Percentiles rank a stretch among this genome's conserved stretches.
phyloP scores from a whole-genome alignment of 2,329 filamentous ascomycete species.

The Colletotrichum sp. region DNA sequence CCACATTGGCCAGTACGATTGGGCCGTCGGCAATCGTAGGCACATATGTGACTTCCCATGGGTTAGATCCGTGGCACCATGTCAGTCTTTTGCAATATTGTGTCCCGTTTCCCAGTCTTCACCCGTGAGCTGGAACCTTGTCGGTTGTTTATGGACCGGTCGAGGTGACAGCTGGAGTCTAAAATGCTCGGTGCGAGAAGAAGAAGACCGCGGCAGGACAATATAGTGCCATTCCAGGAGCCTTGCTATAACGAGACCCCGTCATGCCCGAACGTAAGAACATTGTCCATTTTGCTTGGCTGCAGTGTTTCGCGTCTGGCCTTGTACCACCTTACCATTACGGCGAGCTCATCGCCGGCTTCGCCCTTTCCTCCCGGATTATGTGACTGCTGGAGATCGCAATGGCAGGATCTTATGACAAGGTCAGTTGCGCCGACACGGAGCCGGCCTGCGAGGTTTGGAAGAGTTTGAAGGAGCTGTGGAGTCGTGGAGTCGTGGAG shows the following conservation, averaged over 20 bases:
- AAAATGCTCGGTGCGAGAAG: slow-evolving; percentile 10
- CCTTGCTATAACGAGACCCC: neutral
- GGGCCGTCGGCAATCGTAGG: slow-evolving; percentile 31
- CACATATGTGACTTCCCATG: slow-evolving; percentile 33
- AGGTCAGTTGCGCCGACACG: neutral
- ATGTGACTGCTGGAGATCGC: neutral
- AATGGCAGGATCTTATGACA: neutral
- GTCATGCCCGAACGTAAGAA: slow-evolving; percentile 1
- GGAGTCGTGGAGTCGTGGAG: neutral
- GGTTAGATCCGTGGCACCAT: slow-evolving; percentile 32
- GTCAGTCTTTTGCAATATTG: neutral
- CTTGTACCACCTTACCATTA: slow-evolving; percentile 22
- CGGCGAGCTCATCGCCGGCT: slow-evolving; percentile 3
- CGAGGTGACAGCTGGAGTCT: neutral
- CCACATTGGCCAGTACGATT: neutral
- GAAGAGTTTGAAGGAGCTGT: neutral
- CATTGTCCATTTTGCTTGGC: slow-evolving; percentile 8
- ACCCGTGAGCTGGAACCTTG: neutral
- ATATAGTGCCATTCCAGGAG: neutral
- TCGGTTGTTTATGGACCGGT: neutral
- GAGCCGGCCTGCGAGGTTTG: neutral
- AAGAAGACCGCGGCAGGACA: neutral
- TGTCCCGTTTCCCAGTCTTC: neutral
- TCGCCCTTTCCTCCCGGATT: neutral
- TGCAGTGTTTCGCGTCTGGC: slow-evolving; percentile 22